Conservation (phyloP, 148 eudicot genomes). For the Rhododendron williamsianum region DNA sequence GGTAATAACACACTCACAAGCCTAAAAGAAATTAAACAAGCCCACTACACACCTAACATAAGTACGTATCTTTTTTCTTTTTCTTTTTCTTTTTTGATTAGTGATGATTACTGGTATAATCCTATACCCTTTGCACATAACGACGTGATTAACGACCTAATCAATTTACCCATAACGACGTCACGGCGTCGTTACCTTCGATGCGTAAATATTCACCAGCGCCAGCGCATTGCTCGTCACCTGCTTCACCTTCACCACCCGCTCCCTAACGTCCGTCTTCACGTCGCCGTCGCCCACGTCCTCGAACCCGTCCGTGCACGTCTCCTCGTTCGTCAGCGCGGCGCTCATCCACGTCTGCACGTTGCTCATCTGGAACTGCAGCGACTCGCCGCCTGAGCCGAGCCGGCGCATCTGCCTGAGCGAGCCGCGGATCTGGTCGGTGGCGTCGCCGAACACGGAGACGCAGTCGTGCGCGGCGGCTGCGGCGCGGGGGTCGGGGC, state of each 20-base stretch:
- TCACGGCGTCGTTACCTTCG: constrained; percentile 15
- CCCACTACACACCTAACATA: background rate
- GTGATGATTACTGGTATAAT: background rate
- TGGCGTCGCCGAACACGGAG: constrained; percentile 50
- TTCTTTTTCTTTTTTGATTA: background rate
- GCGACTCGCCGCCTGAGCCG: constrained; percentile 23
- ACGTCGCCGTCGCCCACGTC: constrained; percentile 37
- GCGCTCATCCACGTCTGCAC: constrained; percentile 97
- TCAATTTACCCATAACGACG: background rate
- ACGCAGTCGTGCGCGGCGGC: constrained; percentile 54
- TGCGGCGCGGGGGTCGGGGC: constrained; percentile 35
- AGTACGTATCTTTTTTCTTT: too few species aligned
- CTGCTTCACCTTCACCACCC: constrained; percentile 40
- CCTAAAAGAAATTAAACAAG: background rate
- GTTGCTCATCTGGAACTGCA: constrained; percentile 64
- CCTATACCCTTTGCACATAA: background rate
- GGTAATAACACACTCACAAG: background rate
- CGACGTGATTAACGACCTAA: background rate
- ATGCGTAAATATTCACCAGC: constrained; percentile 52
- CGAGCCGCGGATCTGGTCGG: constrained; percentile 49
- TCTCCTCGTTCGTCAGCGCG: constrained; percentile 72
- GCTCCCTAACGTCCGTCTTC: constrained; percentile 36
- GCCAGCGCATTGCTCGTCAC: constrained; percentile 83
- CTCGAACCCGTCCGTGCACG: constrained; percentile 67
- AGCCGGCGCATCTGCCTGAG: constrained; percentile 55